Evolutionary conservation across 768 basidiomycete genomes (phyloP).

Genomic region (Macrocybe gigantea): DNA sequence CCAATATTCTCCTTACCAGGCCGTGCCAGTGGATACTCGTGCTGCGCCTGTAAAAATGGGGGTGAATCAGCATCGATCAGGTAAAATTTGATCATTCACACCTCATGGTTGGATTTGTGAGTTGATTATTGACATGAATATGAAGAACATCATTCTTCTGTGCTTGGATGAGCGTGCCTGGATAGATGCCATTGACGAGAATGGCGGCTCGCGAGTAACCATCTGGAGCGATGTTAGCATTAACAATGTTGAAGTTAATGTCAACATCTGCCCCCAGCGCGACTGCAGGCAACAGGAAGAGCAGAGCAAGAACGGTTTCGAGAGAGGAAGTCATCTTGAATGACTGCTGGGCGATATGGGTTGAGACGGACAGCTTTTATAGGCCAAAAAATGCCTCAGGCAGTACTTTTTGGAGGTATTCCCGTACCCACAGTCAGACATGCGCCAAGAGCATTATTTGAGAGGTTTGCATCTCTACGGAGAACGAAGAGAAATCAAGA

Average conservation of each 20-base stretch:
- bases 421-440: too few relatives aligned
- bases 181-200: constrained; percentile 32
- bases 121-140: constrained; percentile 24
- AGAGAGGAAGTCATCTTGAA: neutral
- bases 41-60: constrained; percentile 15
- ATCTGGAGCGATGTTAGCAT: constrained; percentile 36
- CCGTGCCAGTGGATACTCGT: constrained; percentile 28
- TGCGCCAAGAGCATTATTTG: too few relatives aligned
- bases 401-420: too few relatives aligned
- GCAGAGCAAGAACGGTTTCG: neutral
- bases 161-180: constrained; percentile 33
- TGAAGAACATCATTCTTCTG: constrained; percentile 30
- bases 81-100: constrained; percentile 4
- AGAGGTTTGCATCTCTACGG: too few relatives aligned
- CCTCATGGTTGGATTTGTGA: constrained; percentile 27
- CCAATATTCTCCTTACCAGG: constrained; percentile 12
- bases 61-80: neutral
- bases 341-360: neutral
- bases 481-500: too few relatives aligned
- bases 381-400: too few relatives aligned
- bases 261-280: constrained; percentile 14
- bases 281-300: neutral
- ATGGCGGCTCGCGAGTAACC: constrained; percentile 33
- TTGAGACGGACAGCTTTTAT: neutral
- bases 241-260: constrained; percentile 25